Conservation (phyloP, 345 rosid species). For the Euphorbia peplus region DNA sequence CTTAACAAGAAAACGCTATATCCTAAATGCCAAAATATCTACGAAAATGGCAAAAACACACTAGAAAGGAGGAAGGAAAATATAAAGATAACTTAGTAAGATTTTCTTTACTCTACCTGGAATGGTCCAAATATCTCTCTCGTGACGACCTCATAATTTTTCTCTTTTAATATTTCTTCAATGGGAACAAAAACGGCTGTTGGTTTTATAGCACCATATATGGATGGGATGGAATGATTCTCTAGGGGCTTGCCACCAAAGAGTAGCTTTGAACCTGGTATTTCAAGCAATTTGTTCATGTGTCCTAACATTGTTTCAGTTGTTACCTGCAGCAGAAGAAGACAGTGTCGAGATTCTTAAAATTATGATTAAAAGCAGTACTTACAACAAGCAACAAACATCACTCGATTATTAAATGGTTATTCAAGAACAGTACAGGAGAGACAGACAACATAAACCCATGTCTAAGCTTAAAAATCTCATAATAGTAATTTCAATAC, state of each 20-base stretch:
- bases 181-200: slow-evolving; percentile 86
- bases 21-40: neutral
- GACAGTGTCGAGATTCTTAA: neutral
- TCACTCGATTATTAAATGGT: neutral
- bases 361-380: neutral
- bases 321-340: slow-evolving; percentile 50
- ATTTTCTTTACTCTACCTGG: slow-evolving; percentile 52
- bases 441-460: neutral
- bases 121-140: slow-evolving; percentile 95
- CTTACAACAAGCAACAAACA: neutral
- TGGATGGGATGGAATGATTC: slow-evolving; percentile 81
- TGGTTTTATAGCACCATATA: slow-evolving; percentile 88
- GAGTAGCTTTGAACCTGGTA: slow-evolving; percentile 79
- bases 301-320: slow-evolving; percentile 90
- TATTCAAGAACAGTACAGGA: neutral
- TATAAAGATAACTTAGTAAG: neutral
- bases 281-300: slow-evolving; percentile 66
- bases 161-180: slow-evolving; percentile 76
- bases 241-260: slow-evolving; percentile 79
- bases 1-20: too few species aligned
- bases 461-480: neutral
- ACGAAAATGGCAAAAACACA: neutral
- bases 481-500: slow-evolving; percentile 20
- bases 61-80: neutral
- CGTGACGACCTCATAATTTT: slow-evolving; percentile 69